Conservation (phyloP, 805 yeast species). For the Cyberlindnera meyerae region DNA sequence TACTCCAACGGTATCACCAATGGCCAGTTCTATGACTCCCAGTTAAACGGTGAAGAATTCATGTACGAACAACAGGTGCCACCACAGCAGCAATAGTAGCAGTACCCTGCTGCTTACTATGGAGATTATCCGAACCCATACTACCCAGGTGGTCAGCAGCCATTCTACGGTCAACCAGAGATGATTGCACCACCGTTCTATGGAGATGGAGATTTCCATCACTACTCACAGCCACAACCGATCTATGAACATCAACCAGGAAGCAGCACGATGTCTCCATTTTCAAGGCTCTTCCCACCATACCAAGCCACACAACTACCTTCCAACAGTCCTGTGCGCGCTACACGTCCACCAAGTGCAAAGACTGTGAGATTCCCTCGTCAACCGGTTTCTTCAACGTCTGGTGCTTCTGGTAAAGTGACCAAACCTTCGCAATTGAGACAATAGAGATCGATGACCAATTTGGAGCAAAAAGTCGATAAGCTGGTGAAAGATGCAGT, state of each 20-base stretch:
- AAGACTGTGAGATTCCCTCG: conserved; percentile 12
- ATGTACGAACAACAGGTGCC: conserved; percentile 1
- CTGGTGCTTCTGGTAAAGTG: conserved; percentile 1
- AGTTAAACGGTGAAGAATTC: conserved; percentile 11
- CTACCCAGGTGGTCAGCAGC: too few relatives aligned
- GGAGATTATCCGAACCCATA: too few relatives aligned
- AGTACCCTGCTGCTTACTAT: background rate
- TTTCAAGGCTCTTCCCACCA: conserved; percentile 24
- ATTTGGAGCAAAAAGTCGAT: background rate
- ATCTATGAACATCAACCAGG: conserved; percentile 1
- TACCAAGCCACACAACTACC: conserved; percentile 28
- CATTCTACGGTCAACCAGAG: too few relatives aligned
- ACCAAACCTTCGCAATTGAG: conserved; percentile 9
- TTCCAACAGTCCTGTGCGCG: background rate
- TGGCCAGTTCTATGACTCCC: conserved; percentile 25
- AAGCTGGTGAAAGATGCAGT: background rate
- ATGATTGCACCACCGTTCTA: conserved; percentile 3
- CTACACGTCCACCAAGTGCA: conserved; percentile 12
- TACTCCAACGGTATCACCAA: conserved; percentile 17
- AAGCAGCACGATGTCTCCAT: conserved; percentile 25
- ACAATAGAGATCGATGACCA: conserved; percentile 1
- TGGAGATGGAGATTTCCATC: conserved; percentile 12
- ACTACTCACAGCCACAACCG: conserved; percentile 10
- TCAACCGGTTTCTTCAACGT: conserved; percentile 2
- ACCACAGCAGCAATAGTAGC: background rate